Conservation (phyloP, 2,329 filamentous ascomycete species). For the Beauveria medogensis region DNA sequence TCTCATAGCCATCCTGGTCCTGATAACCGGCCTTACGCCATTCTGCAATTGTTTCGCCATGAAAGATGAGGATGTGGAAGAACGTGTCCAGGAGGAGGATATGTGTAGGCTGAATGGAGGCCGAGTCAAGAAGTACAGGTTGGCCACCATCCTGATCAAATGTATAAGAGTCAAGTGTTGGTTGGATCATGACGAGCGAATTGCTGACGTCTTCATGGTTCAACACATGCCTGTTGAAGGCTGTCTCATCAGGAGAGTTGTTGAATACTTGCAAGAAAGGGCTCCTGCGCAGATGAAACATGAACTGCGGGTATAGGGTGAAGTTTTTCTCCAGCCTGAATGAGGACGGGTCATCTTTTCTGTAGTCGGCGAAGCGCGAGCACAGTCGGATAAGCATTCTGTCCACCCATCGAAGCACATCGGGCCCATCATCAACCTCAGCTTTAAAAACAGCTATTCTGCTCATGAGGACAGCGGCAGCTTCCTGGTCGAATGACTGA, state of each 20-base stretch:
- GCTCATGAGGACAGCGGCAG: slow-evolving; percentile 96
- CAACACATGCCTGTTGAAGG: slow-evolving; percentile 95
- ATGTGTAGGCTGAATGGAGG: slow-evolving; percentile 89
- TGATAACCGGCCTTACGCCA: slow-evolving; percentile 98
- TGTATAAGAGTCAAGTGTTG: slow-evolving; percentile 92
- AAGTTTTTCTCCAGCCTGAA: slow-evolving; percentile 99
- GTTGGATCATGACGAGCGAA: slow-evolving; percentile 97
- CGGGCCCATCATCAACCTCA: slow-evolving; percentile 96
- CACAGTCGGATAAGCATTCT: slow-evolving; percentile 96
- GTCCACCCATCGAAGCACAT: slow-evolving; percentile 96
- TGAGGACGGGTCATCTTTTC: slow-evolving; percentile 95
- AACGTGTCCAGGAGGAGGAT: slow-evolving; percentile 94
- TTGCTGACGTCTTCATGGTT: slow-evolving; percentile 97
- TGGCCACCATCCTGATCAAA: slow-evolving; percentile 90
- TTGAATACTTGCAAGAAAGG: slow-evolving; percentile 99
- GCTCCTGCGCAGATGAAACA: slow-evolving; percentile 96
- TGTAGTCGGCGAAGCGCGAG: slow-evolving; percentile 93
- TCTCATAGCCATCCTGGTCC: slow-evolving; percentile 96
- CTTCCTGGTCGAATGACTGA: slow-evolving; percentile 97
- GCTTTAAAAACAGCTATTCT: slow-evolving; percentile 98
- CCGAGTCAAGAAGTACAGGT: slow-evolving; percentile 91
- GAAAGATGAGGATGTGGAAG: slow-evolving; percentile 99
- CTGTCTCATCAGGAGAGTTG: slow-evolving; percentile 97
- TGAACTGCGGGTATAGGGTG: slow-evolving; percentile 96
- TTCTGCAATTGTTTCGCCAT: slow-evolving; percentile 94